Percentiles rank a stretch among this genome's conserved stretches.
phyloP scores from a whole-genome alignment of 306 rosid genomes.

The Gynostemma pentaphyllum region DNA sequence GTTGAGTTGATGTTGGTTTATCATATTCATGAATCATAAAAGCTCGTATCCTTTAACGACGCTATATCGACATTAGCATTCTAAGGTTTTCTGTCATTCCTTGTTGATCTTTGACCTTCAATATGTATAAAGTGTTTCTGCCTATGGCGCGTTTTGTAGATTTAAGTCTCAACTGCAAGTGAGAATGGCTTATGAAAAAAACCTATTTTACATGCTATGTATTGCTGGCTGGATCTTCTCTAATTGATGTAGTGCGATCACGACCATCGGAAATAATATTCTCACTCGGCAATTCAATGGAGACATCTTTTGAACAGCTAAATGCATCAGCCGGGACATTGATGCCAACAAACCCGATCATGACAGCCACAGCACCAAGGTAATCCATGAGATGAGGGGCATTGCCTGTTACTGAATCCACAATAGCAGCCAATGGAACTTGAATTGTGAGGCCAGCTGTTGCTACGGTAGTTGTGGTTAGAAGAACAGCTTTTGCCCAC shows the following conservation, averaged over 20 bases:
- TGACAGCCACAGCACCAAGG: conserved; percentile 71
- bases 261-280: neutral
- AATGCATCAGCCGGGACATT: conserved; percentile 56
- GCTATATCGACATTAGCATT: neutral
- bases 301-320: conserved; percentile 25
- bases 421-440: conserved; percentile 87
- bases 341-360: conserved; percentile 81
- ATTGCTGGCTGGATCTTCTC: neutral
- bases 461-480: conserved; percentile 90
- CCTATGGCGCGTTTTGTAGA: neutral
- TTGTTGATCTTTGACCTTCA: neutral
- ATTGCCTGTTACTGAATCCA: conserved; percentile 62
- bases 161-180: neutral
- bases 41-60: neutral
- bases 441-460: conserved; percentile 94
- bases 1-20: neutral
- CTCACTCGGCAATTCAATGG: conserved; percentile 37
- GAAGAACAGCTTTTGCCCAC: conserved; percentile 98
- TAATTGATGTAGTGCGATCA: neutral
- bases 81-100: neutral
- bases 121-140: neutral
- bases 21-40: neutral
- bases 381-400: conserved; percentile 69
- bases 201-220: neutral
- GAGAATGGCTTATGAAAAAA: neutral